These are phyloP conservation scores for Cyclotella atomus DNA, from an alignment of 108 stramenopile species.

Conservation along the genomic window DNA sequence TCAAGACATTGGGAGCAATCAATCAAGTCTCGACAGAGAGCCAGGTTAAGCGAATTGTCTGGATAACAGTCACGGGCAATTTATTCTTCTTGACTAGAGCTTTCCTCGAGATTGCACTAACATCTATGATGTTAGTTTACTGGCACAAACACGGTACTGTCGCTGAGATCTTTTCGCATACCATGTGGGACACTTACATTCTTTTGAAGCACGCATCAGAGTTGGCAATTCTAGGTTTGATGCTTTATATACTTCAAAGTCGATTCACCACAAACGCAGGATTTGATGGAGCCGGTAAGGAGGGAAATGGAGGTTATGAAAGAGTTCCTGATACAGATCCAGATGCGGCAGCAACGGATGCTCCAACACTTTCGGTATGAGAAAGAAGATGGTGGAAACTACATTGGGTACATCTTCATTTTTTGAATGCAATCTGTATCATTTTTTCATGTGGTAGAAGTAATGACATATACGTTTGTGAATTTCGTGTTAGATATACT, in stretches of 20 bases:
- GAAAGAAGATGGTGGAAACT: background rate
- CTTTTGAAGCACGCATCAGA: slow-evolving; percentile 86
- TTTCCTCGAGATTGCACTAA: slow-evolving; percentile 83
- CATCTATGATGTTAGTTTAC: slow-evolving; percentile 65
- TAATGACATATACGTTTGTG: no score
- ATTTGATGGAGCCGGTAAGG: slow-evolving; percentile 6
- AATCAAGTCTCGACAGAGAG: slow-evolving; percentile 95
- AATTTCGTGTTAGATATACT: no score
- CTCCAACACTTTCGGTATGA: slow-evolving; percentile 22
- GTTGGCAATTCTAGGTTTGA: slow-evolving; percentile 87
- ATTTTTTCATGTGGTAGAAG: background rate
- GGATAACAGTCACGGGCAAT: slow-evolving; percentile 96
- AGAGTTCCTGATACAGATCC: slow-evolving; percentile 26
- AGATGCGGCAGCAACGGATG: background rate
- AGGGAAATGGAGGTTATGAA: slow-evolving; percentile 32
- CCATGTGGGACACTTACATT: slow-evolving; percentile 90
- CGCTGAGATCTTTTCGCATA: slow-evolving; percentile 76
- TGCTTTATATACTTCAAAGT: slow-evolving; percentile 92
- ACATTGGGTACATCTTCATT: background rate
- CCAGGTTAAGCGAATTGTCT: slow-evolving; percentile 93
- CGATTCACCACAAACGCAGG: slow-evolving; percentile 59
- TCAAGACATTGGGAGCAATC: slow-evolving; percentile 93
- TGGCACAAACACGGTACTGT: slow-evolving; percentile 85
- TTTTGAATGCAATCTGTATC: no score
- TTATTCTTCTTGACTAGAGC: slow-evolving; percentile 94